Base-by-base conservation (phyloP, 495 filamentous ascomycete species). In the Aspergillus hancockii region DNA sequence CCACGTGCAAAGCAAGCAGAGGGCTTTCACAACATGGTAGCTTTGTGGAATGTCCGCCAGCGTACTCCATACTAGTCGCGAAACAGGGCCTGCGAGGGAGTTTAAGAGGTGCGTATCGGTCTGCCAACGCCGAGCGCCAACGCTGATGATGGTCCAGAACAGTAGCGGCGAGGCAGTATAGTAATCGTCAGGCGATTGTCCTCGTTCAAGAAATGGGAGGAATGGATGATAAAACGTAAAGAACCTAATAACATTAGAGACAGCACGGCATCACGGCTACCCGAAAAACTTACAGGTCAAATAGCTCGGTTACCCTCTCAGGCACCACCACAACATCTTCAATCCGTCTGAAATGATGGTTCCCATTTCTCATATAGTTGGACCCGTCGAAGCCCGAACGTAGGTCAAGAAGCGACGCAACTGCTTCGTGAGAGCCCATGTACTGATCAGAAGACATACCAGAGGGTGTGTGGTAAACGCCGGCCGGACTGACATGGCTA, bases 1-100 rank as follows among this genome's bases (percentile, higher is more conserved):
- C 92, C 92, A 97, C 8, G 89, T 89, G 74, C 92, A 97, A 40
- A 97, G 78, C 25, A 97, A 69, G 71, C 89, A 93, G 40, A 97
- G 81, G 8, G 92, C 92, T 73, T 96, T 96, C 62, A 96, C 90
- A n/a, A 93, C 87, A 68, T 88, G 88, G 66, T 95, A 92, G 66
- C 83, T 94, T 63, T 91, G 90, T 16, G 91, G 91, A 5, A 92
- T 86, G 52, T 91, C 89, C 38, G 88, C 87, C 23, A 96, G 75
- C 0, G 91, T 92, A 45, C 83, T 83, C 92, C 92, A 96, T 6
- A 96, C 79, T 46, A 94, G 74, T 55, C 86, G 81, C 12, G 86
- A 89, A 47, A 95, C 75, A 19, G 90, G 91, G 0, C 79, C 83
- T 14, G 90, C 81, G 4, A 97, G 78, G 38, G 85, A 83, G 30